Evolutionary conservation across 2,329 filamentous ascomycete species (phyloP).

Genomic region (Sarocladium kiliense): DNA sequence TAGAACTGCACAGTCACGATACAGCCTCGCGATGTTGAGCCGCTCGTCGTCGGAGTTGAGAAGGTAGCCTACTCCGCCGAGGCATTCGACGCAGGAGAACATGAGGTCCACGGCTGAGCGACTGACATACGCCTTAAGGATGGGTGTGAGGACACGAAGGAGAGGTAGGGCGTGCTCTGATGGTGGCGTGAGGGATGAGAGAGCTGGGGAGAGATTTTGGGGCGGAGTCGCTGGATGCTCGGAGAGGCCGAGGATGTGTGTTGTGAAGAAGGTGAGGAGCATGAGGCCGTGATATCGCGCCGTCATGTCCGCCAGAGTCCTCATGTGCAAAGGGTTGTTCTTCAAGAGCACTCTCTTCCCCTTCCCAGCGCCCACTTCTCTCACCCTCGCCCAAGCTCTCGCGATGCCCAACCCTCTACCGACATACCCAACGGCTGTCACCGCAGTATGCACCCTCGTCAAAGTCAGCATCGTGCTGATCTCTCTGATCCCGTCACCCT

Average conservation of each 20-base stretch:
- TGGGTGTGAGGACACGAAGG: constrained; percentile 52
- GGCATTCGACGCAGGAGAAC: constrained; percentile 55
- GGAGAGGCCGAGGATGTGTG: constrained; percentile 47
- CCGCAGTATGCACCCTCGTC: constrained; percentile 53
- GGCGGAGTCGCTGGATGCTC: constrained; percentile 34
- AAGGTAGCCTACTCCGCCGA: constrained; percentile 63
- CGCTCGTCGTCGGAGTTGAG: constrained; percentile 56
- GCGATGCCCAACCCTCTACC: constrained; percentile 53
- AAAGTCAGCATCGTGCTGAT: constrained; percentile 66
- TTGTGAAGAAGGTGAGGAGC: constrained; percentile 49
- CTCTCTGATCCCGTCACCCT: constrained; percentile 62
- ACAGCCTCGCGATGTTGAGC: constrained; percentile 61
- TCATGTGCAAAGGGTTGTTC: constrained; percentile 51
- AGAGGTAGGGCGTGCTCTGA: constrained; percentile 33
- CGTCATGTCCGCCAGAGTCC: constrained; percentile 51
- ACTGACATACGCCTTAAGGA: constrained; percentile 55
- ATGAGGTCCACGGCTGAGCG: constrained; percentile 44
- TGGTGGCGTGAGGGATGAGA: constrained; percentile 27
- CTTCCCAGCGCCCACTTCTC: constrained; percentile 42
- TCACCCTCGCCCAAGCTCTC: constrained; percentile 52
- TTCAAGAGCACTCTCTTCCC: constrained; percentile 41
- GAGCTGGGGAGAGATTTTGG: constrained; percentile 13
- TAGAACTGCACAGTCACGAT: constrained; percentile 58
- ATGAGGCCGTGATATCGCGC: constrained; percentile 51
- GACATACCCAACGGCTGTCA: constrained; percentile 46